A percentile compares a stretch with the other conserved stretches of the same genome.
Evolutionary conservation across 2,329 filamentous ascomycete species (phyloP).

Genomic region (Colletotrichum somersetense): DNA sequence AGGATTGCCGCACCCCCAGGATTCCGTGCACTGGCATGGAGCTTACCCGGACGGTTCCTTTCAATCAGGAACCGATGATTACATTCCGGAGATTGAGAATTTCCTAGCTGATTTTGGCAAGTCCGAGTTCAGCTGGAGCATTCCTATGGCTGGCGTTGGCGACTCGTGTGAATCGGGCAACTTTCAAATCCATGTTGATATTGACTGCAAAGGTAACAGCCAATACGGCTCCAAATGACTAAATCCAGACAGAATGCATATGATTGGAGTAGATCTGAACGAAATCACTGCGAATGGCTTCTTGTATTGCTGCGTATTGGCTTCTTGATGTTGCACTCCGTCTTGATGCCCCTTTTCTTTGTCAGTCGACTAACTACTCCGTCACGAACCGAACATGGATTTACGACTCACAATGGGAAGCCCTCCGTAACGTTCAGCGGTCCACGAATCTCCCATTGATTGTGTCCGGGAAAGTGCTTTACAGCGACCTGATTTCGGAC

Average conservation of each 20-base stretch:
- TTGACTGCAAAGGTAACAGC: not conserved
- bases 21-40: conserved; percentile 26
- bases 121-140: conserved; percentile 40
- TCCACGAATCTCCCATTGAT: too few relatives aligned
- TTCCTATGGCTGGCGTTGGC: conserved; percentile 28
- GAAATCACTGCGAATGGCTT: not conserved
- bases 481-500: too few relatives aligned
- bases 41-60: conserved; percentile 15
- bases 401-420: too few relatives aligned
- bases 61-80: conserved; percentile 10
- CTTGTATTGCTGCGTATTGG: not conserved
- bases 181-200: conserved; percentile 15
- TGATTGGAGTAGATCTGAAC: not conserved
- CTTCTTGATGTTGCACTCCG: conserved; percentile 18
- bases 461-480: too few relatives aligned
- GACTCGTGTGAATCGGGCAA: conserved; percentile 21
- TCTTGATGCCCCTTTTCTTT: not conserved
- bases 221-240: not conserved
- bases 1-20: conserved; percentile 12
- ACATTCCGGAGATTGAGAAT: conserved; percentile 35
- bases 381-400: not conserved
- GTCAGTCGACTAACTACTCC: conserved; percentile 23
- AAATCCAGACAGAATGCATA: not conserved
- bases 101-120: conserved; percentile 40
- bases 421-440: too few relatives aligned